Evolutionary conservation across 768 basidiomycete genomes (phyloP), one percentile per base, ranked within the genome.

Genomic region (Hypsizygus marmoreus): DNA sequence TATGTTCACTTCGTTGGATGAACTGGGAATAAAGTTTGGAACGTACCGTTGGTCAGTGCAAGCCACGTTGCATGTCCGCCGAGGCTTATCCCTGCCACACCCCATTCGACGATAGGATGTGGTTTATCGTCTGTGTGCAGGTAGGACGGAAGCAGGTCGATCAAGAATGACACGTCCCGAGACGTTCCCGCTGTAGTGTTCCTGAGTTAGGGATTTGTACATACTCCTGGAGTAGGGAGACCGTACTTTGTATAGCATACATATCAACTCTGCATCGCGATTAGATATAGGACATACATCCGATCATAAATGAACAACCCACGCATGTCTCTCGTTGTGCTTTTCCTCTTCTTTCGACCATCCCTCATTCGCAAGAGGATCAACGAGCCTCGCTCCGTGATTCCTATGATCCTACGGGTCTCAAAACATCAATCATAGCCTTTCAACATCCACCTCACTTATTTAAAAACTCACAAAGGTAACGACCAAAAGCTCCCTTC

Each of bases 41-140:
- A 38, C 60, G 12, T 60, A 70, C 77, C 76, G 51, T 70, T 68
- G 16, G 76, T 58, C 26, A 91, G 74, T 2, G 75, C 69, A 23
- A 87, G 74, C 91, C 92, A 95, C 0, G 88, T 74, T 0, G 89
- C 76, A 60, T 97, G 91, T 0, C 91, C 92, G 1, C 92, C 93
- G 0, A 97, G 78, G 49, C 86, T 89, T 54, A 86, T 74, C 0
- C 93, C 93, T 0, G 80, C 76, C 3, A 87, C 72, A 9, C 81
- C 81, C 84, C 86, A 97, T 45, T 80, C 74, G 5, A 67, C 73
- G 28, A 95, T 75, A 11, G 57, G 60, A 20, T 79, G 73, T 3
- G 49, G 14, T 53, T 91, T 83, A 9, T 69, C 81, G 10, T 66
- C 52, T 0, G 91, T 90, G 59, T 85, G 95, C 7, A 95, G 62